A percentile compares a stretch with the other conserved stretches of the same genome.
Evolutionary conservation across 2,329 filamentous ascomycete genomes (phyloP).

Genomic region (Cladosporium austrohemisphaericum): DNA sequence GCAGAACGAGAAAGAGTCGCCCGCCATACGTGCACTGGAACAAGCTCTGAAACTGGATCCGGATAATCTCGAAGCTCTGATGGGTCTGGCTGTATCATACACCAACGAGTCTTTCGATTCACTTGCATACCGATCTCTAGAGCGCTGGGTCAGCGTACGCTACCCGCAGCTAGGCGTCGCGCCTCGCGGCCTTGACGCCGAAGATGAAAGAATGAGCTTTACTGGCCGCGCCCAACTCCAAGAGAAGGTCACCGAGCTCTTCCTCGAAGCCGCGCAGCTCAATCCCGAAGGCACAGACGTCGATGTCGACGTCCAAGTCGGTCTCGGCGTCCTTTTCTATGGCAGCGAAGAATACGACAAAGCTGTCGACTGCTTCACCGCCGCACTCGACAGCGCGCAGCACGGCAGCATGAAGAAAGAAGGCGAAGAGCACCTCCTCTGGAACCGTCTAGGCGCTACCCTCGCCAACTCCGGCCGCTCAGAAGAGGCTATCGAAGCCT

Average conservation of each 20-base stretch:
- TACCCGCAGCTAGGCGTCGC: slow-evolving; percentile 79
- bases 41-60: slow-evolving; percentile 85
- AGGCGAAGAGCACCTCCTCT: slow-evolving; percentile 86
- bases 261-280: slow-evolving; percentile 87
- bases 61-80: slow-evolving; percentile 80
- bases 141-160: slow-evolving; percentile 94
- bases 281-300: slow-evolving; percentile 90
- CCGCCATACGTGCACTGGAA: slow-evolving; percentile 89
- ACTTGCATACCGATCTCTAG: slow-evolving; percentile 90
- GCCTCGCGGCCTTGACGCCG: slow-evolving; percentile 60
- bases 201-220: slow-evolving; percentile 71
- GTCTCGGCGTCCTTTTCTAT: slow-evolving; percentile 94
- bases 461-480: slow-evolving; percentile 89
- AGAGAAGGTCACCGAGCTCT: slow-evolving; percentile 82
- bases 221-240: slow-evolving; percentile 88
- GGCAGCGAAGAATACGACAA: slow-evolving; percentile 97
- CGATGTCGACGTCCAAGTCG: slow-evolving; percentile 97
- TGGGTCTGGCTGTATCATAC: slow-evolving; percentile 94
- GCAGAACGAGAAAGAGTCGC: slow-evolving; percentile 97
- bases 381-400: slow-evolving; percentile 82
- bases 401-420: slow-evolving; percentile 77
- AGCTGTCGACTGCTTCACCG: slow-evolving; percentile 95
- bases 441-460: slow-evolving; percentile 95
- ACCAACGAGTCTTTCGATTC: slow-evolving; percentile 99
- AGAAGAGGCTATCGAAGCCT: slow-evolving; percentile 95